Evolutionary conservation across 2,329 filamentous ascomycete genomes (phyloP), one percentile per base, ranked within the genome.

Genomic region (Talaromyces sp.): DNA sequence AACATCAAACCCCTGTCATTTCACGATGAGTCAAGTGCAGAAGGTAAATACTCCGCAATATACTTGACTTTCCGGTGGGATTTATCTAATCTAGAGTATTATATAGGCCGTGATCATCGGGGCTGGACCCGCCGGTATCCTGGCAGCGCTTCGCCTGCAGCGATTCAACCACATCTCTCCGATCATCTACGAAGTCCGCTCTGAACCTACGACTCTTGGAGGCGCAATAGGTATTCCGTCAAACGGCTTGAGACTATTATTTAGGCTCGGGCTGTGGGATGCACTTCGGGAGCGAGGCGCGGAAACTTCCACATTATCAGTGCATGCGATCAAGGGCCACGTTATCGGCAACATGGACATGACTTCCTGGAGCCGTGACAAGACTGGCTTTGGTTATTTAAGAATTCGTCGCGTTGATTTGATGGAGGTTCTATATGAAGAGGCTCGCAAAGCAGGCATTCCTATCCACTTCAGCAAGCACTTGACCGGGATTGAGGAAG

Each of bases 401-500:
- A 65, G 73, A 31, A 72, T 74, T 50, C 69, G 68, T 44, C 62
- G 73, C 30, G 60, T 61, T 7, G 71, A 74, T 51, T 56, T 75
- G 50, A 62, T 74, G 57, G 64, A 69, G 16, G 65, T 70, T 1
- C 60, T 75, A 18, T 56, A 70, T 5, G 65, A 69, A 23, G 68
- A 62, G 18, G 66, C 64, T 10, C 52, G 65, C 36, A 63, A 64
- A 33, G 63, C 62, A 10, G 65, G 65, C 10, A 71, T 74, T 44
- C 56, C 65, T 5, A 64, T 75, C n/a, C 63, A 64, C 12, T 75
- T 65, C 56, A 65, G 66, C 23, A 68, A 69, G 51, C 65, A 54
- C 47, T 34, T 74, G 5, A 58, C 36, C 0, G 56, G 53, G 2
- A 69, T 75, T 33, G 63, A 68, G 10, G 72, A 73, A 27, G 55